Evolutionary conservation across 2,329 filamentous ascomycete genomes (phyloP), one percentile per base, ranked within the genome.

Genomic region (Thelonectria blattea): DNA sequence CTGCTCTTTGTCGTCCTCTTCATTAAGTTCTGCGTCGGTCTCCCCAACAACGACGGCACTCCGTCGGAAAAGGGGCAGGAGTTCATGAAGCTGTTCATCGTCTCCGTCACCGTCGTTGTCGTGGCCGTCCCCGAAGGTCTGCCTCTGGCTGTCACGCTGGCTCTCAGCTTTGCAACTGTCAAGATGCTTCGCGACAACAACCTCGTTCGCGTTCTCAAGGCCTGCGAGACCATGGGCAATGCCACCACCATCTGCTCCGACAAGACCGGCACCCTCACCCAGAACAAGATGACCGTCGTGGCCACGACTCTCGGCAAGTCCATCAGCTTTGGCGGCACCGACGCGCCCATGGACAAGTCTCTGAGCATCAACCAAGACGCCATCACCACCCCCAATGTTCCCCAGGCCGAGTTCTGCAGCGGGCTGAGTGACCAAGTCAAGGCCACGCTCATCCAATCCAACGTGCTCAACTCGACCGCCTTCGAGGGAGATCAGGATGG

Each of bases 191-290:
- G 87, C 68, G 88, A 90, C 72, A 89, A 90, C 76, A 90, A 90
- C 64, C 75, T 90, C 45, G 88, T 90, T 15, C 85, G 88, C 61
- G 80, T 89, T 47, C 80, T 91, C 15, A 83, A 87, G 58, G 88
- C 88, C 61, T 90, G 88, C 73, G 88, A 91, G 72, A 89, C 87
- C 6, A 90, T 91, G 88, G 88, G 88, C 3, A 90, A 90, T 67
- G 86, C 86, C 3, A 88, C 86, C 1, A 90, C 89, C 0, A 88
- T 93, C 50, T 94, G 91, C 76, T 93, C 90, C 2, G 91, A 92
- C 57, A 77, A 77, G 64, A 77, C 75, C 3, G 75, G 75, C 17
- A 77, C 75, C 18, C 63, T 77, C 2, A 78, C 76, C 0, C 88
- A 90, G 59, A 91, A 91, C 69, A 88, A 88, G 73, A 91, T 91